Base-by-base conservation (phyloP, 2,329 filamentous ascomycete genomes). In the Trichoderma arundinaceum region DNA sequence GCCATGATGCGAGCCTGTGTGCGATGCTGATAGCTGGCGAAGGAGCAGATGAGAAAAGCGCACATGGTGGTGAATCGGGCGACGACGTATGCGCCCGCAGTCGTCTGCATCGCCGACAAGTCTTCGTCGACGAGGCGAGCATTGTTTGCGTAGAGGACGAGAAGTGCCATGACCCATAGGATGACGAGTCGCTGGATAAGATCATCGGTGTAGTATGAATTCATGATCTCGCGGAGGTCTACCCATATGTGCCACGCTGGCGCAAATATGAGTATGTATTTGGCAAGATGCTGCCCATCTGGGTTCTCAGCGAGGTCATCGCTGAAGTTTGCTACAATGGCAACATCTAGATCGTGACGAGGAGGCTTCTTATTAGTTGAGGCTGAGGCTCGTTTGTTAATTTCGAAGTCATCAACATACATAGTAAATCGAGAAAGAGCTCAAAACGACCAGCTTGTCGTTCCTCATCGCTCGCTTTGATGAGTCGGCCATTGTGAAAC, bases 161-260 rank as follows among this genome's bases (percentile, higher is more conserved):
- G 73, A 5, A 81, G 70, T 3, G 81, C 79, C 82, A 83, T 83
- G 63, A 83, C 76, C 80, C 81, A 83, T n/a, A 83, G 75, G 61
- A 83, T 80, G 32, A 81, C 70, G 35, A 81, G 70, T 7, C 82
- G 79, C 69, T 84, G 82, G 1, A 77, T 67, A 19, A 84, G 70
- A 68, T 84, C 82, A 67, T 84, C 82, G 60, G 80, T 83, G 71
- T 83, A 83, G 72, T 82, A 84, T 7, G 79, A 81, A 71, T 84
- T 84, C 80, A 83, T 83, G 64, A 83, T 74, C 71, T 83, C 81
- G 67, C 81, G 79, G 17, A 83, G 74, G 67, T 84, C 82, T 46
- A 75, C 77, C 82, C 81, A 83, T 56, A 83, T 79, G 66, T 83
- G 79, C 81, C 81, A 83, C 64, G 81, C 80, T 9, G 80, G 80